Percentiles rank a stretch among this genome's conserved stretches.
Conservation (phyloP, 2,329 filamentous ascomycete species). For the Fusarium sp. region DNA sequence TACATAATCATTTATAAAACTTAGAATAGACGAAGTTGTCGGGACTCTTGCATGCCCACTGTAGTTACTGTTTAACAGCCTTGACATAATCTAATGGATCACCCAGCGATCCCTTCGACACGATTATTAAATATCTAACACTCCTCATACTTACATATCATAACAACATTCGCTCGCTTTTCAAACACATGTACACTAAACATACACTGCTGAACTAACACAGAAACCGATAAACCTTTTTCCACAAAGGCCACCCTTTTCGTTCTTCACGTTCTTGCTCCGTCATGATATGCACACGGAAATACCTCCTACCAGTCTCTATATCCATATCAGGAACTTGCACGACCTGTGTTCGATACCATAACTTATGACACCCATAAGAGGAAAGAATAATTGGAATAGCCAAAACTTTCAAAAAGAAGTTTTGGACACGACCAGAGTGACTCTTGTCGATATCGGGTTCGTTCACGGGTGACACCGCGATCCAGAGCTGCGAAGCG, state of each 20-base stretch:
- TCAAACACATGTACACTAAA: neutral
- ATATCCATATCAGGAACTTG: slow-evolving; percentile 83
- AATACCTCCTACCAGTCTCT: slow-evolving; percentile 84
- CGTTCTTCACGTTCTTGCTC: slow-evolving; percentile 84
- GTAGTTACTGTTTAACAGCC: too few species aligned
- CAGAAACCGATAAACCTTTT: slow-evolving; percentile 78
- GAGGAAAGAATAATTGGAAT: slow-evolving; percentile 76
- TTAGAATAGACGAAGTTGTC: too few species aligned
- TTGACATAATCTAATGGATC: neutral
- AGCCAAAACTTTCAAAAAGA: slow-evolving; percentile 80
- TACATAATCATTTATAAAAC: too few species aligned
- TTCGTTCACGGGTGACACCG: slow-evolving; percentile 78
- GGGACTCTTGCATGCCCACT: too few species aligned
- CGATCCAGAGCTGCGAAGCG: slow-evolving; percentile 88
- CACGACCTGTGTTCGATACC: slow-evolving; percentile 76
- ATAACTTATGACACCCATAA: slow-evolving; percentile 82
- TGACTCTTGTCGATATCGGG: slow-evolving; percentile 54
- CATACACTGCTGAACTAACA: slow-evolving; percentile 63
- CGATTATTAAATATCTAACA: neutral
- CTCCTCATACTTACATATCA: neutral
- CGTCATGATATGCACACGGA: slow-evolving; percentile 82
- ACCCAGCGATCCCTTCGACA: neutral
- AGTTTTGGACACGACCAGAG: slow-evolving; percentile 67
- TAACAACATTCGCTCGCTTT: neutral
- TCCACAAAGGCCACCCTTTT: slow-evolving; percentile 80